Conservation (phyloP, 2,329 filamentous ascomycete genomes). For the Leptographium lundbergii region DNA sequence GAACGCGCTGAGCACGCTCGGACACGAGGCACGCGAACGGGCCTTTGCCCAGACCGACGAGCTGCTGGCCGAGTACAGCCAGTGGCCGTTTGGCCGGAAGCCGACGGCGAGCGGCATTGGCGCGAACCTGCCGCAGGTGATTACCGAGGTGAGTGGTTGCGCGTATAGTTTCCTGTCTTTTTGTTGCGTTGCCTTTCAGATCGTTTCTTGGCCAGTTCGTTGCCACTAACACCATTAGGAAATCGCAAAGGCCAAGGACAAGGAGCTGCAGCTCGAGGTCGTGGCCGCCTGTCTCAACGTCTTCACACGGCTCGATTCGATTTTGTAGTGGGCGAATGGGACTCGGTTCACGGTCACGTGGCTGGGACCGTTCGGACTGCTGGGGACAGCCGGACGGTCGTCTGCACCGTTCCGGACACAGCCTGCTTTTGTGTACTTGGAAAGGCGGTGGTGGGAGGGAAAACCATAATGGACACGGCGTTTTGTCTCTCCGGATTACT, state of each 20-base stretch:
- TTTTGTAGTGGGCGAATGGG: conserved; percentile 52
- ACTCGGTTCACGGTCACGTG: not conserved
- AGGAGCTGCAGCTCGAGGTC: conserved; percentile 92
- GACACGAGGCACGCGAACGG: conserved; percentile 85
- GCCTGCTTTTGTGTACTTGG: conserved; percentile 5
- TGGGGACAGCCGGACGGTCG: not conserved
- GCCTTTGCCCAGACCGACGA: conserved; percentile 97
- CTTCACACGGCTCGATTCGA: conserved; percentile 91
- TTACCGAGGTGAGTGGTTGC: conserved; percentile 49
- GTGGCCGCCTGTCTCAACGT: conserved; percentile 94
- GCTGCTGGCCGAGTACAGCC: conserved; percentile 86
- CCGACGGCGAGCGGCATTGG: conserved; percentile 71
- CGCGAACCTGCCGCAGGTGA: conserved; percentile 78
- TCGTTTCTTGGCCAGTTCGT: not conserved
- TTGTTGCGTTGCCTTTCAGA: too few relatives aligned
- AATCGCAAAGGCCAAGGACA: conserved; percentile 74
- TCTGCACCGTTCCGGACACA: not conserved
- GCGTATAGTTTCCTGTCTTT: too few relatives aligned
- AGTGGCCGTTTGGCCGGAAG: conserved; percentile 90
- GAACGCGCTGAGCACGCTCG: conserved; percentile 87
- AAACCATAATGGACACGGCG: conserved; percentile 5
- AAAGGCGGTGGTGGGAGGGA: conserved; percentile 3
- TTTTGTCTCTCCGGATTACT: not conserved
- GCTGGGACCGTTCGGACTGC: not conserved
- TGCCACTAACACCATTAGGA: conserved; percentile 36